phyloP scores from a whole-genome alignment of 768 basidiomycete genomes.

The Lactarius evosmus region DNA sequence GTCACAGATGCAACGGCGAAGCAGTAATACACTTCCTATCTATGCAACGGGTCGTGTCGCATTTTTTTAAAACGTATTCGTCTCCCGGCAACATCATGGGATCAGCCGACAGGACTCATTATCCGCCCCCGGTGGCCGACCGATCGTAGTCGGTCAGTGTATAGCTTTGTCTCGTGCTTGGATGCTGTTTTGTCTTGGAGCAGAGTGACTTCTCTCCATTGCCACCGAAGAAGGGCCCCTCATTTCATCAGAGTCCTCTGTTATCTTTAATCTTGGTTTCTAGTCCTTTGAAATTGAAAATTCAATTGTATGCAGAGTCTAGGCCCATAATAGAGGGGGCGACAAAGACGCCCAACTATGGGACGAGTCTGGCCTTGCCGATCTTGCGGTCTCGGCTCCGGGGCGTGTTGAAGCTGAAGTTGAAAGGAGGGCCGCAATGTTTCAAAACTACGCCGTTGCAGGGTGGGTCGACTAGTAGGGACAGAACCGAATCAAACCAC shows the following conservation, averaged over 20 bases:
- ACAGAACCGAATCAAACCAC: conserved; percentile 7
- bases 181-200: conserved; percentile 1
- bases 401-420: not conserved
- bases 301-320: conserved; percentile 14
- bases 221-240: not conserved
- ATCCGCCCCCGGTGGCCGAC: not conserved
- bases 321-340: not conserved
- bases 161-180: conserved; percentile 15
- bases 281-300: not conserved
- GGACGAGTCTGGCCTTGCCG: conserved; percentile 1
- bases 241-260: not conserved
- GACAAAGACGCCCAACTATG: not conserved
- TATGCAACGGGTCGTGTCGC: conserved; percentile 5
- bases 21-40: not conserved
- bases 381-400: conserved; percentile 17
- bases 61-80: not conserved
- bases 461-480: conserved; percentile 4
- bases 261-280: conserved; percentile 1
- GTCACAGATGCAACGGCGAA: conserved; percentile 1
- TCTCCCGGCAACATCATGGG: not conserved
- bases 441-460: not conserved
- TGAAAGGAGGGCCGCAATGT: not conserved
- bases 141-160: not conserved
- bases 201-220: conserved; percentile 1
- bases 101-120: not conserved